Percentiles rank a stretch among this genome's conserved stretches.
phyloP scores from a whole-genome alignment of 805 yeast species.

The Hanseniaspora thailandica region DNA sequence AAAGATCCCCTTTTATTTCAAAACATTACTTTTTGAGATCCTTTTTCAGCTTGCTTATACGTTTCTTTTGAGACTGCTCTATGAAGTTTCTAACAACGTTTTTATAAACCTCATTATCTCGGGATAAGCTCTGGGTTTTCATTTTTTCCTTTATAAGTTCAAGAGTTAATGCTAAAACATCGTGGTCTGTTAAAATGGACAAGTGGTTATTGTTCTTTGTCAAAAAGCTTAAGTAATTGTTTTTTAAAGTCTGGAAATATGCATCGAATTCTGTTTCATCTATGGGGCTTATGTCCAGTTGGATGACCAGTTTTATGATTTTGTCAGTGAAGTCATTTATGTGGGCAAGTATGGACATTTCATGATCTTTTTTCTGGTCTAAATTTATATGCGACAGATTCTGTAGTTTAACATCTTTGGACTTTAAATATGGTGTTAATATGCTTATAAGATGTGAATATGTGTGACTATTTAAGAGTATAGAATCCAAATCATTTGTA shows the following conservation, averaged over 20 bases:
- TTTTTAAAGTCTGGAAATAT: background rate
- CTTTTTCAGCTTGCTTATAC: conserved; percentile 38
- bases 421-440: background rate
- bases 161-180: background rate
- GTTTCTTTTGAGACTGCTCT: conserved; percentile 75
- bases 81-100: conserved; percentile 79
- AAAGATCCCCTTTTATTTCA: conserved; percentile 13
- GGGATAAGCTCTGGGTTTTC: conserved; percentile 36
- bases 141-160: conserved; percentile 32
- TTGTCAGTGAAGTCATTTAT: background rate
- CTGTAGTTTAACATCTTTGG: background rate
- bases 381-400: background rate
- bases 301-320: background rate
- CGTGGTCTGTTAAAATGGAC: background rate
- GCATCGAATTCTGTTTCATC: background rate
- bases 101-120: conserved; percentile 68
- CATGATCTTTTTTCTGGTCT: background rate
- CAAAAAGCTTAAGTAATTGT: background rate
- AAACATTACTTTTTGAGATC: conserved; percentile 25
- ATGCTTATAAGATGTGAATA: background rate
- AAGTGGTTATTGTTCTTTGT: background rate
- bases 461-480: background rate
- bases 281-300: background rate
- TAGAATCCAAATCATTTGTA: background rate
- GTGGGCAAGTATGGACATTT: background rate